Base-by-base conservation (phyloP, 495 filamentous ascomycete genomes). In the Astrothelium subdiscretum region DNA sequence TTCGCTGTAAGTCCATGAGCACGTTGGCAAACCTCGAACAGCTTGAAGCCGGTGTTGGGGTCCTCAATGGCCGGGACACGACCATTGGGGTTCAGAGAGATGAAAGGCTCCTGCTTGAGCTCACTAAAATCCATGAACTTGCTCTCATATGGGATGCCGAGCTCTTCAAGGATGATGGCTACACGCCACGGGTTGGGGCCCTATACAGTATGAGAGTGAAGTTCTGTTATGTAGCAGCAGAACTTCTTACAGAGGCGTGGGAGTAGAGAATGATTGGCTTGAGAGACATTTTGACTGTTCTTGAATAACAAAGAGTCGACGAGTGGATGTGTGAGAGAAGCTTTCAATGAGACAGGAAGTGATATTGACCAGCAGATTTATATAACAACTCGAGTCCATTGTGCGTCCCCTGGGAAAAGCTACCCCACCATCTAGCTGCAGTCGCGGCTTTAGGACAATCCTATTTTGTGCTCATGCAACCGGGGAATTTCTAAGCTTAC, bases 61-160 rank as follows among this genome's bases (percentile, higher is more conserved):
- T 78, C 76, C 40, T 74, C 63, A 51, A 79, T 75, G 2, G 73
- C 70, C 3, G 66, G 38, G 0, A 77, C 65, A 12, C 74, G 72
- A 13, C 76, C 76, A 52, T 78, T 78, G 3, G 74, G 74, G 61
- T 76, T 77, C 58, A 76, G 31, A 29, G 2, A 52, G 58, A 60
- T 29, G 63, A 38, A 71, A 24, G 59, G 48, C 18, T 62, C 54
- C 51, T 62, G 6, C 51, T 71, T 71, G 32, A 68, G 1, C 1
- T 64, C 58, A 31, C 43, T 24, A 38, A 63, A 43, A 13, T 63
- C 60, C 11, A 67, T 15, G 20, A 43, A 57, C 31, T 51, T 40
- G 27, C 15, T 60, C 35, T 66, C 51, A 52, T 69, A 69, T 11
- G 69, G 69, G 18, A 71, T 13, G 24, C 65, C 62, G 54, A 71